These are phyloP conservation scores for Phialophora expanda DNA, from an alignment of 2,329 filamentous ascomycete genomes.

Conservation along the genomic window DNA sequence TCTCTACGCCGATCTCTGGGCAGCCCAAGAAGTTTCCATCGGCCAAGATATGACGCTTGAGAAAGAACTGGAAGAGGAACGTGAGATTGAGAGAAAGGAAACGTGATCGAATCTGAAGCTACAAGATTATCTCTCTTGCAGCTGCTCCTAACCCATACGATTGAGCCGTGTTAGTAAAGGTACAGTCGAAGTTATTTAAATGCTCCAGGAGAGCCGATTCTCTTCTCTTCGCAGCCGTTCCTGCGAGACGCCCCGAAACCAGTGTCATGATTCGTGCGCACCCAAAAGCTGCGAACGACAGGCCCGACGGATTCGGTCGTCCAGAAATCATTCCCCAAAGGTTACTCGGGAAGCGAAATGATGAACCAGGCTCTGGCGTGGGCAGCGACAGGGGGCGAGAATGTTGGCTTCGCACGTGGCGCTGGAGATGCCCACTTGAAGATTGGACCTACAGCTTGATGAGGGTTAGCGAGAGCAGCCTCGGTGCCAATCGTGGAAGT, in stretches of 20 bases:
- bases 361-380: conserved; percentile 3
- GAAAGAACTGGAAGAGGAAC: conserved; percentile 47
- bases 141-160: background rate
- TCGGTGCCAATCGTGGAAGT: background rate
- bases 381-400: conserved; percentile 6
- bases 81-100: conserved; percentile 24
- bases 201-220: background rate
- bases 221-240: background rate
- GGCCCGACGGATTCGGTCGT: background rate
- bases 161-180: background rate
- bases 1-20: conserved; percentile 86
- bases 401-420: conserved; percentile 18
- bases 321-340: background rate
- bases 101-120: background rate
- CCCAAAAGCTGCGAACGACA: background rate
- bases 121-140: background rate
- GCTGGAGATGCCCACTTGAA: conserved; percentile 12
- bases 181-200: background rate
- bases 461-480: background rate
- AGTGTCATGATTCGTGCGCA: background rate
- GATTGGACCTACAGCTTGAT: background rate
- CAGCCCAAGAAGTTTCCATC: conserved; percentile 67
- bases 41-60: conserved; percentile 49
- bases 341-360: conserved; percentile 20
- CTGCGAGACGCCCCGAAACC: background rate